These are phyloP conservation scores for Mortierella sp. DNA, from an alignment of 371 early-diverging fungal genomes.

Conservation along the genomic window DNA sequence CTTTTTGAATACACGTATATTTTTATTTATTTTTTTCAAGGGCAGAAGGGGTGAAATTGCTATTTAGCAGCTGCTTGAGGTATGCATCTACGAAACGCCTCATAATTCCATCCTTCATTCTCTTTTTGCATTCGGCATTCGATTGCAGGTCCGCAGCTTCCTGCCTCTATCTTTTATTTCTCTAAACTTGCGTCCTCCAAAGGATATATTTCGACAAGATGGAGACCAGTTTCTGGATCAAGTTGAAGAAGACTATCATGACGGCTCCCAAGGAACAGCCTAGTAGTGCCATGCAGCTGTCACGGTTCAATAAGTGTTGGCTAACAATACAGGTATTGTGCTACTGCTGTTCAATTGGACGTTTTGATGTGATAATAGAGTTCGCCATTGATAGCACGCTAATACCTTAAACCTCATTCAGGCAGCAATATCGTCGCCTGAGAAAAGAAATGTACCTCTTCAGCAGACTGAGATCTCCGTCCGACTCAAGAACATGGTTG, in stretches of 20 bases:
- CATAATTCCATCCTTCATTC: neutral
- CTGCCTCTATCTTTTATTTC: neutral
- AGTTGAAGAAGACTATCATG: constrained; percentile 66
- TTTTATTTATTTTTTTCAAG: neutral
- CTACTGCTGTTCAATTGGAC: neutral
- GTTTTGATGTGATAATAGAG: no score
- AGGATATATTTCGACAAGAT: constrained; percentile 11
- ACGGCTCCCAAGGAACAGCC: constrained; percentile 72
- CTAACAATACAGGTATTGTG: constrained; percentile 71
- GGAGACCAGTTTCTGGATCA: constrained; percentile 44
- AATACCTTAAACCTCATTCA: constrained; percentile 36
- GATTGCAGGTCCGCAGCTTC: neutral
- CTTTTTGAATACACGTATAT: neutral
- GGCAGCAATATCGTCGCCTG: constrained; percentile 70
- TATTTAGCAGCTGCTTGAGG: neutral
- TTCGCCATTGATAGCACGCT: neutral
- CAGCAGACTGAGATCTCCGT: constrained; percentile 83
- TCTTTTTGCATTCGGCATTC: neutral
- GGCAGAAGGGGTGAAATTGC: neutral
- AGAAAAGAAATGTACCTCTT: constrained; percentile 68
- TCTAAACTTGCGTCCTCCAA: neutral
- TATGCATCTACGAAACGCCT: neutral
- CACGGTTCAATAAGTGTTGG: constrained; percentile 85
- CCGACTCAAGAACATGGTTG: constrained; percentile 84
- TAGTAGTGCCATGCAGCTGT: constrained; percentile 75